A percentile compares a stretch with the other conserved stretches of the same genome.
phyloP scores from a whole-genome alignment of 2,329 filamentous ascomycete genomes.

The Trichoderma sp. region DNA sequence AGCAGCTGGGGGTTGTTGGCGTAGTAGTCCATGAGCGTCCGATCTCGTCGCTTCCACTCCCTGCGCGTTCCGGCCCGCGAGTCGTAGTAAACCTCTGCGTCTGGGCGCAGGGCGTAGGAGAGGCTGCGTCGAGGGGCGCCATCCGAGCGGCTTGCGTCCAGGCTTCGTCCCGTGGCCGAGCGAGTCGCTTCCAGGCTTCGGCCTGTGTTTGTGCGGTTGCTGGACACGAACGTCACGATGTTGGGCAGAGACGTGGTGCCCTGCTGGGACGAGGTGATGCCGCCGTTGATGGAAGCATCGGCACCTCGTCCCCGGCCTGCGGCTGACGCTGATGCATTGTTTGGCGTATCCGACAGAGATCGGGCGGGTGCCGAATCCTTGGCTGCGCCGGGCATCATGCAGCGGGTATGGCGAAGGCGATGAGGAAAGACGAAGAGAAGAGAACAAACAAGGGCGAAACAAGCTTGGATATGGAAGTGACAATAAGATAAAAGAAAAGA shows the following conservation, averaged over 20 bases:
- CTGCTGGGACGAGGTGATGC: background rate
- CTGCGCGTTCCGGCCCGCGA: constrained; percentile 43
- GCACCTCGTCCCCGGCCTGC: background rate
- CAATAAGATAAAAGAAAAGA: background rate
- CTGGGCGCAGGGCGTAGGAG: constrained; percentile 41
- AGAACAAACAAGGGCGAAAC: background rate
- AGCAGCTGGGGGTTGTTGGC: constrained; percentile 44
- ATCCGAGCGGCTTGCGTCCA: background rate
- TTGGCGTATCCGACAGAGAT: constrained; percentile 7
- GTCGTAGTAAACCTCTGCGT: constrained; percentile 46
- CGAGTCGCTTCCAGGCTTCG: constrained; percentile 6
- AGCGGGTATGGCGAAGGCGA: constrained; percentile 9
- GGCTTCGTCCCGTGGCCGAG: background rate
- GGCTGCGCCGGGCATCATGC: constrained; percentile 19
- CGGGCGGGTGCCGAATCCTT: constrained; percentile 1
- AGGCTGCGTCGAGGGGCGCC: constrained; percentile 38
- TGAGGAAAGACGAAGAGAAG: background rate
- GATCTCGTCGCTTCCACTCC: constrained; percentile 43
- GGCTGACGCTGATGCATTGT: background rate
- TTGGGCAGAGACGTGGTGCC: constrained; percentile 3
- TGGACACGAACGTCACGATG: background rate
- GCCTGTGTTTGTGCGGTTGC: background rate
- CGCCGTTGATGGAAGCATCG: background rate
- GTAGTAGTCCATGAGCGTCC: constrained; percentile 46
- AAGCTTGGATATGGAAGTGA: no score